Percentiles rank a stretch among this genome's conserved stretches.
Conservation (phyloP, 768 basidiomycete species). For the Trametes gibbosa region DNA sequence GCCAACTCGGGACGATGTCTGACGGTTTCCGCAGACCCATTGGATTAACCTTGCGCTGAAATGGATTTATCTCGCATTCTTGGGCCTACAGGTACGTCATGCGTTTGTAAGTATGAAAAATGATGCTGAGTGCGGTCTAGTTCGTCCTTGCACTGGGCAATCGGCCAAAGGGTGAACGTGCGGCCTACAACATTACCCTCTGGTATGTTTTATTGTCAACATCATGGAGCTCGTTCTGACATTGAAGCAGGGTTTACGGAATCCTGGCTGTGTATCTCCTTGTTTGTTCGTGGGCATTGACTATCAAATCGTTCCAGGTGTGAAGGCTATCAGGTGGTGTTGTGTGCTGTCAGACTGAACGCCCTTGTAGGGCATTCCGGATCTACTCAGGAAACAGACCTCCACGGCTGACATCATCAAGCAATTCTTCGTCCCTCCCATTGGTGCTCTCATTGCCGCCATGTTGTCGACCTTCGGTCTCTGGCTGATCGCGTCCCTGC, state of each 20-base stretch:
- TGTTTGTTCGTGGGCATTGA: constrained; percentile 84
- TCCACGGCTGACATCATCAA: constrained; percentile 47
- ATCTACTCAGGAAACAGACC: constrained; percentile 43
- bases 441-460: constrained; percentile 81
- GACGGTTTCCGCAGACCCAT: constrained; percentile 56
- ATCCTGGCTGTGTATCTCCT: constrained; percentile 81
- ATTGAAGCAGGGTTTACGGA: constrained; percentile 67
- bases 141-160: constrained; percentile 76
- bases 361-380: constrained; percentile 51
- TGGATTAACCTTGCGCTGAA: constrained; percentile 83
- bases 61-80: constrained; percentile 85
- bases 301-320: constrained; percentile 75
- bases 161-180: constrained; percentile 84
- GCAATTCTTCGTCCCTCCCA: constrained; percentile 70
- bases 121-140: constrained; percentile 25
- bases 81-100: constrained; percentile 66
- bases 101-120: not conserved
- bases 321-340: constrained; percentile 22
- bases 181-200: constrained; percentile 66
- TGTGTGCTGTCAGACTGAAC: not conserved
- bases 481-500: constrained; percentile 79
- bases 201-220: constrained; percentile 44
- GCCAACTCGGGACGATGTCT: not conserved
- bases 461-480: constrained; percentile 90
- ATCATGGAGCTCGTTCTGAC: constrained; percentile 6